phyloP scores from a whole-genome alignment of 495 filamentous ascomycete genomes.

The Podospora pseudocomata region DNA sequence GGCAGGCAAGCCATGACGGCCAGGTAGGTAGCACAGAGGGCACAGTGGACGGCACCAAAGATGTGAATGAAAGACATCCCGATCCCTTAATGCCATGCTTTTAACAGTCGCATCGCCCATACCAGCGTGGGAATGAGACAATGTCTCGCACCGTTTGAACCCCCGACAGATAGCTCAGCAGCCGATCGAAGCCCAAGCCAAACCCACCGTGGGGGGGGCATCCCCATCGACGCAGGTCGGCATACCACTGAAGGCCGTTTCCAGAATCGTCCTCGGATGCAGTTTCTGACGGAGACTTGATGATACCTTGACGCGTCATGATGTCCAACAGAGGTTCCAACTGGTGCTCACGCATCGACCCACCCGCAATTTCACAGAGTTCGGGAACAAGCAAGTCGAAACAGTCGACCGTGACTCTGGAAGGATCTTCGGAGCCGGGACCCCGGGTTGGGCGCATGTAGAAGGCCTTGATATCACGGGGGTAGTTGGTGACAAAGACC shows the following conservation, averaged over 20 bases:
- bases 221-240: conserved; percentile 91
- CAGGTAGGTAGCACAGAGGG: conserved; percentile 29
- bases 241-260: conserved; percentile 76
- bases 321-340: conserved; percentile 63
- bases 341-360: conserved; percentile 90
- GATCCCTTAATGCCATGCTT: conserved; percentile 9
- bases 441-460: conserved; percentile 74
- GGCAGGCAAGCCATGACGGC: conserved; percentile 36
- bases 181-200: conserved; percentile 87
- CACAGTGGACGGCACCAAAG: conserved; percentile 22
- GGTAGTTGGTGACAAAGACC: conserved; percentile 93
- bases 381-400: conserved; percentile 94
- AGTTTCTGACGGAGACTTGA: conserved; percentile 13
- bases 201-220: conserved; percentile 95
- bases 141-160: conserved; percentile 81
- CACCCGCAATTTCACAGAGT: conserved; percentile 84
- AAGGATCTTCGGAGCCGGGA: conserved; percentile 14
- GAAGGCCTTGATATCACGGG: conserved; percentile 82
- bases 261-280: conserved; percentile 11
- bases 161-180: conserved; percentile 81
- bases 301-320: conserved; percentile 53
- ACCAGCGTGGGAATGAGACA: conserved; percentile 85
- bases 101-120: conserved; percentile 88
- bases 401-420: conserved; percentile 73
- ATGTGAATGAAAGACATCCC: not conserved